Evolutionary conservation across 192 early-diverging fungal species (phyloP).

Genomic region (Podila horticola): DNA sequence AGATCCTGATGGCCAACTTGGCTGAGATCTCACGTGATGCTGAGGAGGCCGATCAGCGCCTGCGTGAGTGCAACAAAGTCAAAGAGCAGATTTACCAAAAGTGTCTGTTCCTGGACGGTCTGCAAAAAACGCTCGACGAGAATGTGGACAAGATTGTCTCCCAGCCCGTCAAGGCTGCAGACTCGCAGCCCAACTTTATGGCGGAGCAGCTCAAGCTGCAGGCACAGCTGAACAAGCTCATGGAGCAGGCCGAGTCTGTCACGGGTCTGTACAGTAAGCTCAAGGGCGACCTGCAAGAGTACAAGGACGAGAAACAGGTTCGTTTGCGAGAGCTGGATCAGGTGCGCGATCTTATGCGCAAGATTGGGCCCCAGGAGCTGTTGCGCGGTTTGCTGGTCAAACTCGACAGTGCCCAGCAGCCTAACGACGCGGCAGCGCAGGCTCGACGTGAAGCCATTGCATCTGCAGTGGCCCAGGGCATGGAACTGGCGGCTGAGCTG

Average conservation of each 20-base stretch:
- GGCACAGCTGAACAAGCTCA: constrained; percentile 36
- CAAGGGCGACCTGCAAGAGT: constrained; percentile 43
- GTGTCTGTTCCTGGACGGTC: constrained; percentile 52
- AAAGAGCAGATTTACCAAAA: constrained; percentile 60
- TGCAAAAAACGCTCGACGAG: constrained; percentile 34
- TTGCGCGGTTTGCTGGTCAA: constrained; percentile 56
- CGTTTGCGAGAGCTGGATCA: constrained; percentile 44
- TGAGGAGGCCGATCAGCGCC: constrained; percentile 45
- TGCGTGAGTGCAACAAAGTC: constrained; percentile 43
- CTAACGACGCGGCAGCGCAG: constrained; percentile 18
- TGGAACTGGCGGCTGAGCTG: constrained; percentile 43
- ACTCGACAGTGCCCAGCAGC: constrained; percentile 27
- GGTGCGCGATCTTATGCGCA: constrained; percentile 47
- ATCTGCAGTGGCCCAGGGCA: constrained; percentile 32
- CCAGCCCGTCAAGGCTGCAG: constrained; percentile 40
- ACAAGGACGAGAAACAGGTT: constrained; percentile 51
- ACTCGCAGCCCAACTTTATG: constrained; percentile 37
- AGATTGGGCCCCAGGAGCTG: constrained; percentile 57
- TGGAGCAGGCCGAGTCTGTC: constrained; percentile 49
- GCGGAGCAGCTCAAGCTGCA: constrained; percentile 47
- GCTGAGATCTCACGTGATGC: constrained; percentile 61
- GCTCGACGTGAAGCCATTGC: constrained; percentile 34
- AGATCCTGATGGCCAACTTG: constrained; percentile 62
- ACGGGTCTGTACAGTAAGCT: constrained; percentile 45
- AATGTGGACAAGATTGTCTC: constrained; percentile 47